phyloP scores from a whole-genome alignment of 345 rosid species.

The Corchorus capsularis region DNA sequence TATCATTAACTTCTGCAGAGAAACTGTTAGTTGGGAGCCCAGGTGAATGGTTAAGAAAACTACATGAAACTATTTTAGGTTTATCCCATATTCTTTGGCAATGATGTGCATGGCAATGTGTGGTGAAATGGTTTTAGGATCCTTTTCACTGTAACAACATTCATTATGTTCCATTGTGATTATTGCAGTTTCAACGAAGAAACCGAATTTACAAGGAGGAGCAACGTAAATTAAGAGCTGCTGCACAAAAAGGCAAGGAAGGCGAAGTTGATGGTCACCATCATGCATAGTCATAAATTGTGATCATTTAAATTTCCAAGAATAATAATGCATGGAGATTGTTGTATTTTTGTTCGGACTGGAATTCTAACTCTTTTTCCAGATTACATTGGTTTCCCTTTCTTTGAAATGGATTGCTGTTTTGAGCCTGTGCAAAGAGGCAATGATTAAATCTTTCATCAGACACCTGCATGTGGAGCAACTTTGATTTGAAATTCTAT shows the following conservation, averaged over 20 bases:
- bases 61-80: neutral
- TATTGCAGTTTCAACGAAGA: conserved; percentile 83
- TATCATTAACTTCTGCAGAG: neutral
- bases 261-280: conserved; percentile 48
- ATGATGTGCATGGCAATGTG: neutral
- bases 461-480: neutral
- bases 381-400: conserved; percentile 12
- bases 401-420: conserved; percentile 11
- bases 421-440: conserved; percentile 16
- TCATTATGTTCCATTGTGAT: neutral
- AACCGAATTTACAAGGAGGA: conserved; percentile 97
- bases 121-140: neutral
- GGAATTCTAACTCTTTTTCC: conserved; percentile 5
- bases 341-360: conserved; percentile 18
- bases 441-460: neutral
- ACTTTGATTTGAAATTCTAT: neutral
- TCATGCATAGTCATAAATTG: conserved; percentile 37
- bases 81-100: neutral
- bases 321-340: conserved; percentile 40
- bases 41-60: neutral
- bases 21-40: neutral
- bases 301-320: conserved; percentile 24
- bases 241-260: conserved; percentile 55
- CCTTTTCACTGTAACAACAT: neutral
- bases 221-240: conserved; percentile 92